Evolutionary conservation across 1,139 yeast species (phyloP).

Genomic region (Pichia sp.): DNA sequence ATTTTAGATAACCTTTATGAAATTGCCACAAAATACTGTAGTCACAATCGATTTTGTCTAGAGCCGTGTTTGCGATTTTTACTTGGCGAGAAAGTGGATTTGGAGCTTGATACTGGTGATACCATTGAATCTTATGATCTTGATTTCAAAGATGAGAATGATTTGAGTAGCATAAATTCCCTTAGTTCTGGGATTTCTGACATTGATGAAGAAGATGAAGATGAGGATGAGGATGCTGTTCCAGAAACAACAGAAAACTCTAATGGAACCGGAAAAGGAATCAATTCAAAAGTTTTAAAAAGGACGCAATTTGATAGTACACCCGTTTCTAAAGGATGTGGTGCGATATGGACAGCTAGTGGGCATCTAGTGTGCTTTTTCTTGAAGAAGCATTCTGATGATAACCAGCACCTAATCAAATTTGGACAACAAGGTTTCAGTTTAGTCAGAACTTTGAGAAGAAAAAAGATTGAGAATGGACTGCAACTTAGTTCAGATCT

Average conservation of each 20-base stretch:
- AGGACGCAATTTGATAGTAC: constrained; percentile 56
- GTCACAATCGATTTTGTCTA: constrained; percentile 57
- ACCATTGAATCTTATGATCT: constrained; percentile 11
- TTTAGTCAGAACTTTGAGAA: constrained; percentile 29
- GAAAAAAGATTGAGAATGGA: constrained; percentile 22
- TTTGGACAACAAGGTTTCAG: constrained; percentile 39
- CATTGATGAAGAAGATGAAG: constrained; percentile 2
- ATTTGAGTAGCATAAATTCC: constrained; percentile 12
- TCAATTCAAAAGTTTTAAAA: constrained; percentile 12
- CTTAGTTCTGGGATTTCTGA: constrained; percentile 3
- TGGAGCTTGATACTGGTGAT: constrained; percentile 32
- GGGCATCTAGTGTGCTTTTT: constrained; percentile 82
- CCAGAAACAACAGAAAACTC: constrained; percentile 10
- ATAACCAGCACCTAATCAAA: constrained; percentile 32
- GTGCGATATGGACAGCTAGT: constrained; percentile 77
- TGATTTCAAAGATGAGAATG: constrained; percentile 27
- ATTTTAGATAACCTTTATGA: constrained; percentile 46
- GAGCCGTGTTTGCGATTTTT: constrained; percentile 74
- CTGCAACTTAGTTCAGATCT: constrained; percentile 13
- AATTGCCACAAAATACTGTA: constrained; percentile 52
- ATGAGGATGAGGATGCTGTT: constrained; percentile 2
- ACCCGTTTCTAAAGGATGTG: constrained; percentile 89
- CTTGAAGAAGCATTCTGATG: constrained; percentile 44
- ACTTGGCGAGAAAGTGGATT: constrained; percentile 70
- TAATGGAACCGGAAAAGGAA: not conserved